Conservation (phyloP, 305 asterid genomes). For the Rubia tinctorum region DNA sequence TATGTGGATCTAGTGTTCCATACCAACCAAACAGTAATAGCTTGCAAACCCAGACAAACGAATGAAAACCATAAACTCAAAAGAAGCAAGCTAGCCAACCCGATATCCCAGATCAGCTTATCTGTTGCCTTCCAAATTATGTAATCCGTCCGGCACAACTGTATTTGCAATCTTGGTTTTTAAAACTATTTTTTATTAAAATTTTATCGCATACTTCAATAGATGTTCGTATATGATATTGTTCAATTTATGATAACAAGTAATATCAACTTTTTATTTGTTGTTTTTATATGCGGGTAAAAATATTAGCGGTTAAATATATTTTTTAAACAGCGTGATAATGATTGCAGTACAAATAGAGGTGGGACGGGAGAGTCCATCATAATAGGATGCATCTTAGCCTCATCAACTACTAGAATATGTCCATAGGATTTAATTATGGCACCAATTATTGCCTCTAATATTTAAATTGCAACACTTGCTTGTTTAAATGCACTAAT, state of each 20-base stretch:
- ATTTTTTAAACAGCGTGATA: no score
- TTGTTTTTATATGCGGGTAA: no score
- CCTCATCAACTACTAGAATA: neutral
- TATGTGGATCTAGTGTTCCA: neutral
- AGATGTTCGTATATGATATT: no score
- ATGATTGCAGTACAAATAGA: no score
- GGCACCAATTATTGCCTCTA: neutral
- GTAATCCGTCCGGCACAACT: no score
- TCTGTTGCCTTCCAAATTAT: neutral
- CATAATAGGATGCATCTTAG: neutral
- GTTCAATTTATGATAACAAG: no score
- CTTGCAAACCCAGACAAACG: neutral
- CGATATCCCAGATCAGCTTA: neutral
- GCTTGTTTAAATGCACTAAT: neutral
- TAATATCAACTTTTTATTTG: no score
- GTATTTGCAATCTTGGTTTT: no score
- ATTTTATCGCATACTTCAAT: no score
- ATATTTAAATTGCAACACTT: neutral
- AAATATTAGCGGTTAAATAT: no score
- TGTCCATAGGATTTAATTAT: neutral
- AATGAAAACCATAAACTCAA: neutral
- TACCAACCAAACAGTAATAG: conserved; percentile 1
- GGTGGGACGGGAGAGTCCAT: no score
- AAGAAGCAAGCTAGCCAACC: neutral
- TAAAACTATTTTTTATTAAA: no score